These are phyloP conservation scores for Coemansia sp. DNA, from an alignment of 192 early-diverging fungal genomes.

Conservation along the genomic window DNA sequence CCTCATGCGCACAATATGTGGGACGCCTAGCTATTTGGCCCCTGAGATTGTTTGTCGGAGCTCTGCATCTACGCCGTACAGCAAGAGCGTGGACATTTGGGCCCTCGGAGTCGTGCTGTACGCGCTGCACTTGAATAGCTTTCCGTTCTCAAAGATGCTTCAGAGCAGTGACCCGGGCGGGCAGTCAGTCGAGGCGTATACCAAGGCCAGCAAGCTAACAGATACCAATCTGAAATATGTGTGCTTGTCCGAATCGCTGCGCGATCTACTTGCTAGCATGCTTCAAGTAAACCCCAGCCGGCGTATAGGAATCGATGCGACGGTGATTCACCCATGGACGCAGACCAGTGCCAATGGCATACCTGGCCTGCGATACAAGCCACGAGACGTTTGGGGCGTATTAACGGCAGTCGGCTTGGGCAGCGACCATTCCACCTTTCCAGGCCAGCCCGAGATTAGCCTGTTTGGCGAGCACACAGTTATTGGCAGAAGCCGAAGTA, in stretches of 20 bases:
- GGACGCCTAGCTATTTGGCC: constrained; percentile 59
- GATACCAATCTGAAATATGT: constrained; percentile 20
- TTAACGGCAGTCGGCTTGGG: background rate
- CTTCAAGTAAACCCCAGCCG: constrained; percentile 25
- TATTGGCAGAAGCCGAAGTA: constrained; percentile 34
- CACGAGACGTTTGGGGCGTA: constrained; percentile 33
- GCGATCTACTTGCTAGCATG: constrained; percentile 28
- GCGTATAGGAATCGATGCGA: constrained; percentile 30
- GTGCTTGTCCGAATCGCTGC: constrained; percentile 21
- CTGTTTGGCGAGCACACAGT: constrained; percentile 27
- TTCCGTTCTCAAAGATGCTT: constrained; percentile 37
- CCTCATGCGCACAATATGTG: constrained; percentile 55
- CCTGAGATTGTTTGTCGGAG: constrained; percentile 52
- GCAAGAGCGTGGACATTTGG: constrained; percentile 52
- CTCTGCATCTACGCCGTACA: constrained; percentile 36
- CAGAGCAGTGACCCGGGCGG: constrained; percentile 8
- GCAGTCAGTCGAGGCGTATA: constrained; percentile 25
- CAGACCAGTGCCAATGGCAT: constrained; percentile 31
- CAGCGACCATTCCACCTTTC: background rate
- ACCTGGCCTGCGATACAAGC: constrained; percentile 22
- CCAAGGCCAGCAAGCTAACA: constrained; percentile 19
- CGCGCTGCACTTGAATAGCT: constrained; percentile 42
- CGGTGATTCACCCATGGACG: constrained; percentile 41
- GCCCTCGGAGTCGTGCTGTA: constrained; percentile 52
- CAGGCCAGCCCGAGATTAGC: constrained; percentile 10